These are phyloP conservation scores for Juncus inflexus DNA, from an alignment of 176 grass and related monocot species.

Conservation along the genomic window DNA sequence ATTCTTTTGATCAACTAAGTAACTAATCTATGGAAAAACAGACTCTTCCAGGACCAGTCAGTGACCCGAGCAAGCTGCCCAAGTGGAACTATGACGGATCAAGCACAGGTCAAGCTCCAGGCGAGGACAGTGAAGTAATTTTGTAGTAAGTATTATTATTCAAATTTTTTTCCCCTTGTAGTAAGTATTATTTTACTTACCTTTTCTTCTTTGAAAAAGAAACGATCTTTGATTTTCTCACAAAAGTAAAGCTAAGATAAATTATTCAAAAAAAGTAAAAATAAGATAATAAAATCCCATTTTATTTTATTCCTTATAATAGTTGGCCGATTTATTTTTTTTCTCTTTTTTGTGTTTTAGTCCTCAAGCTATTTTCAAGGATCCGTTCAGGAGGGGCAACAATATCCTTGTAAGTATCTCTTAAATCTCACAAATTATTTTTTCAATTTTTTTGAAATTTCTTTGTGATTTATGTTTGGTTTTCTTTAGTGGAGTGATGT, in stretches of 20 bases:
- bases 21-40: slow-evolving; percentile 35
- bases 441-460: neutral
- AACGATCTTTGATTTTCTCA: slow-evolving; percentile 4
- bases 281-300: too few relatives aligned
- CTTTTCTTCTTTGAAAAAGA: neutral
- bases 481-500: neutral
- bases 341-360: slow-evolving; percentile 40
- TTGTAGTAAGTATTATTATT: slow-evolving; percentile 77
- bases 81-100: slow-evolving; percentile 99
- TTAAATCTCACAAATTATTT: neutral
- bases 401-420: slow-evolving; percentile 85
- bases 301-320: too few relatives aligned
- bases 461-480: neutral
- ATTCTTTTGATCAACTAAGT: slow-evolving; percentile 1
- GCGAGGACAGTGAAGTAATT: slow-evolving; percentile 99
- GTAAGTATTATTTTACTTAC: slow-evolving; percentile 31
- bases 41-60: slow-evolving; percentile 68
- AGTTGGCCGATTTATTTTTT: slow-evolving; percentile 22
- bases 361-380: slow-evolving; percentile 98
- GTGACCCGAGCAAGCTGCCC: slow-evolving; percentile 72
- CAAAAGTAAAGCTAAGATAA: neutral
- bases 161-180: too few relatives aligned
- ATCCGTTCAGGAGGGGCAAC: slow-evolving; percentile 93
- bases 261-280: too few relatives aligned
- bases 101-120: slow-evolving; percentile 96